Evolutionary conservation across 176 grass and related monocot genomes (phyloP).

Genomic region (Avena sativa): DNA sequence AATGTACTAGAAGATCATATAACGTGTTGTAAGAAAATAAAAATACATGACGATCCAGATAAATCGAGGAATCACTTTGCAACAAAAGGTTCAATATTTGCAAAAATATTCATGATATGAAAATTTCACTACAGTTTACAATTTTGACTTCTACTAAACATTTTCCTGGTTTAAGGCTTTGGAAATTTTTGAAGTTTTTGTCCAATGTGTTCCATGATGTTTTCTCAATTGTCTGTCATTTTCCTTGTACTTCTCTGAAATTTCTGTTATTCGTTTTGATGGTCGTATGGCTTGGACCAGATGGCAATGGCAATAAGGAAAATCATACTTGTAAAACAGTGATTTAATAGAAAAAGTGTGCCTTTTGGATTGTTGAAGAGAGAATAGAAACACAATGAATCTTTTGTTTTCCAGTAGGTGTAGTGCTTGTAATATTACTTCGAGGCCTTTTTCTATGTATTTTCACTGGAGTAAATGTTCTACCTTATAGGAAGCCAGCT

Average conservation of each 20-base stretch:
- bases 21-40: not conserved
- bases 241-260: not conserved
- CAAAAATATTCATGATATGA: too few relatives aligned
- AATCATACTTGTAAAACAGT: too few relatives aligned
- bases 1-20: not conserved
- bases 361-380: too few relatives aligned
- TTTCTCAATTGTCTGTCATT: slow-evolving; percentile 4
- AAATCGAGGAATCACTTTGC: not conserved
- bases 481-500: slow-evolving; percentile 54
- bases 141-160: too few relatives aligned
- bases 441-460: not conserved
- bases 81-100: not conserved
- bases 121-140: too few relatives aligned
- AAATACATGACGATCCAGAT: not conserved
- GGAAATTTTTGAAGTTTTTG: not conserved
- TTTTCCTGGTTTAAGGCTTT: too few relatives aligned
- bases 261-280: slow-evolving; percentile 2
- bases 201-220: not conserved
- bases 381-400: not conserved
- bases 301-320: not conserved
- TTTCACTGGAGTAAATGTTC: slow-evolving; percentile 34
- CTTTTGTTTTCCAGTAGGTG: slow-evolving; percentile 11
- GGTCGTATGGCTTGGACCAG: not conserved
- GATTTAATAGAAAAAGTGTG: too few relatives aligned
- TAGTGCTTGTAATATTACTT: slow-evolving; percentile 15